phyloP scores from a whole-genome alignment of 2,329 filamentous ascomycete species.

The Diaporthe ilicicola region DNA sequence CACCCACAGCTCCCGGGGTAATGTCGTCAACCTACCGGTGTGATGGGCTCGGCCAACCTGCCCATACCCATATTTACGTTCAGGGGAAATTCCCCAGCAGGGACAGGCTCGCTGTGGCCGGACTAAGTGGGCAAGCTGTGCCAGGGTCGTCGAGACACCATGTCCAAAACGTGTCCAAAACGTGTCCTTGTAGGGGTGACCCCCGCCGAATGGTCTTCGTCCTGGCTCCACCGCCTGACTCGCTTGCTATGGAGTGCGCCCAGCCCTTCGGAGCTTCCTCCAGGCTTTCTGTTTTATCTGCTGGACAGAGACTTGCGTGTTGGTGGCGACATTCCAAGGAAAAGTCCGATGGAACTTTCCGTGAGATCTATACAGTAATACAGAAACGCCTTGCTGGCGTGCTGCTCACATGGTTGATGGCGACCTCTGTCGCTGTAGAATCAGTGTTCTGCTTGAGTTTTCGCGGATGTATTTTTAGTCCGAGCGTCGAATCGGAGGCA shows the following conservation, averaged over 20 bases:
- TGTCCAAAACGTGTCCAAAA: slow-evolving; percentile 5
- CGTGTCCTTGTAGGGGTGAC: not conserved
- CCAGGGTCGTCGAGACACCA: slow-evolving; percentile 2
- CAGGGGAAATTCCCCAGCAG: not conserved
- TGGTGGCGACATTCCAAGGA: not conserved
- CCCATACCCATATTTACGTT: not conserved
- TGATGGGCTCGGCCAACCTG: not conserved
- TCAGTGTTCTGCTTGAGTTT: not conserved
- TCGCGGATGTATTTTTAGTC: not conserved
- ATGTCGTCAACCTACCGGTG: not conserved
- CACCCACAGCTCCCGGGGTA: not conserved
- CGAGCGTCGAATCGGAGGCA: not conserved
- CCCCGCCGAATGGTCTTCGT: not conserved
- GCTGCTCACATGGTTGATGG: too few relatives aligned
- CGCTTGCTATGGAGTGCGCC: not conserved
- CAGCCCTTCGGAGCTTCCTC: not conserved
- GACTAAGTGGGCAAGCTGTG: not conserved
- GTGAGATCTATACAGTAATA: not conserved
- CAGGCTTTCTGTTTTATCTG: not conserved
- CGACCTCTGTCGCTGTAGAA: too few relatives aligned
- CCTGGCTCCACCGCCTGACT: not conserved
- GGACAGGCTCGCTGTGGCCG: not conserved
- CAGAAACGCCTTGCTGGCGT: not conserved
- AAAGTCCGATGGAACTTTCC: too few relatives aligned
- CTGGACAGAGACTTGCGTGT: not conserved